Base-by-base conservation (phyloP, 2,329 filamentous ascomycete species). In the Ascochyta pisi region DNA sequence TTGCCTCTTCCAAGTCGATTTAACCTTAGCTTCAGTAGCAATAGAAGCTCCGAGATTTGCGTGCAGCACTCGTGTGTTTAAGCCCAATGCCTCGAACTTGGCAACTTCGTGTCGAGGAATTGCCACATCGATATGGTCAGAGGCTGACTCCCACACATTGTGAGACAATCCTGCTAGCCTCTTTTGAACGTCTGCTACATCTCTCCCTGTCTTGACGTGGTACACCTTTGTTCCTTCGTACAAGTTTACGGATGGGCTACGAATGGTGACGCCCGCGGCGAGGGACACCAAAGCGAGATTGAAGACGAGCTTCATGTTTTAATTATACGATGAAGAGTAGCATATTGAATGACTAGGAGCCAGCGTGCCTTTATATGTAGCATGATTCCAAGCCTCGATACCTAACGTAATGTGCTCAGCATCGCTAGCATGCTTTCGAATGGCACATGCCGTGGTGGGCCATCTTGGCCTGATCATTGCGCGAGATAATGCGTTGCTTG, bases 11-110 rank as follows among this genome's bases (percentile, higher is more conserved):
- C 63, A 66, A 1, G 33, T 45, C 9, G 8, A 84, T 83, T 67
- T 88, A 5, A 62, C 54, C 19, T 63, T 53, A n/a, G 63, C 65
- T 51, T 81, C 79, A 33, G 67, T 70, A 10, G 67, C 67, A 54
- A 82, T 82, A 2, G 77, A 76, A n/a, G 60, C 40, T 15, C 78
- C 79, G 6, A 82, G 69, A 62, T 82, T 70, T 29, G 75, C 72
- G 53, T 81, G 78, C 69, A 82, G 74, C 15, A 76, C 60, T 40
- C 73, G 67, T 4, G 61, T 65, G 24, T 71, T 65, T 31, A 79
- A 63, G 13, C 67, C 70, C 15, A 77, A 61, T n/a, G 70, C 63
- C 41, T 79, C 62, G 56, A 81, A 81, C 6, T 69, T 70, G 1
- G 65, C 61, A 19, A 79, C 51, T 33, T 78, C 70, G 9, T 73